Evolutionary conservation across 495 filamentous ascomycete genomes (phyloP).

Genomic region (Neurospora tetrasperma): DNA sequence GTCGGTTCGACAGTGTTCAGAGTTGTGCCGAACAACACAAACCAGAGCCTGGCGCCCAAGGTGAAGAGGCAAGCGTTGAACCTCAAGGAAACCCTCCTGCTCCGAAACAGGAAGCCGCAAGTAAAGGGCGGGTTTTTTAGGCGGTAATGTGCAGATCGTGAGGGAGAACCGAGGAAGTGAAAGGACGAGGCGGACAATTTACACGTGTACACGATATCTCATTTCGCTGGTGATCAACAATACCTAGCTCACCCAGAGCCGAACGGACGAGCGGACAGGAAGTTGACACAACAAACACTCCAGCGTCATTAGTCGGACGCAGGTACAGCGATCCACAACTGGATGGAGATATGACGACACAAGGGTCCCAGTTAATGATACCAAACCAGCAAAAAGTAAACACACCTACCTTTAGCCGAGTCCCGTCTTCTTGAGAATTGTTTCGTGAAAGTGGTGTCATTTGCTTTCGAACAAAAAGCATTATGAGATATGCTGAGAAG

Average conservation of each 20-base stretch:
- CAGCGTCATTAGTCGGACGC: neutral
- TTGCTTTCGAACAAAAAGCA: neutral
- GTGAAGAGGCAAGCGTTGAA: conserved; percentile 19
- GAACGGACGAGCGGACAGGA: neutral
- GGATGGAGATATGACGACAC: neutral
- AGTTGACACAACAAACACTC: neutral
- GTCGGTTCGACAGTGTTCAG: conserved; percentile 34
- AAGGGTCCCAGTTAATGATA: neutral
- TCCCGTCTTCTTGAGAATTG: neutral
- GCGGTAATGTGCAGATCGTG: conserved; percentile 17
- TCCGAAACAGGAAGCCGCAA: conserved; percentile 20
- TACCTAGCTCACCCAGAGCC: neutral
- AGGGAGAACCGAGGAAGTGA: neutral
- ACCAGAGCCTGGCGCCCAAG: conserved; percentile 31
- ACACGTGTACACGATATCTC: neutral
- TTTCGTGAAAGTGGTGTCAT: neutral
- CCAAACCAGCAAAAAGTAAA: neutral
- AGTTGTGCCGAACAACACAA: conserved; percentile 22
- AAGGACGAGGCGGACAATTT: neutral
- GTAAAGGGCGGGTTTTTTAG: conserved; percentile 28
- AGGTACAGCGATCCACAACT: neutral
- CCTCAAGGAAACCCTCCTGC: conserved; percentile 28
- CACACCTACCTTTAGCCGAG: neutral
- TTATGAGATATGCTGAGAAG: neutral
- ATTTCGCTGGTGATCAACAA: neutral